Evolutionary conservation across 441 rosid genomes (phyloP).

Genomic region (Codiaeum variegatum): DNA sequence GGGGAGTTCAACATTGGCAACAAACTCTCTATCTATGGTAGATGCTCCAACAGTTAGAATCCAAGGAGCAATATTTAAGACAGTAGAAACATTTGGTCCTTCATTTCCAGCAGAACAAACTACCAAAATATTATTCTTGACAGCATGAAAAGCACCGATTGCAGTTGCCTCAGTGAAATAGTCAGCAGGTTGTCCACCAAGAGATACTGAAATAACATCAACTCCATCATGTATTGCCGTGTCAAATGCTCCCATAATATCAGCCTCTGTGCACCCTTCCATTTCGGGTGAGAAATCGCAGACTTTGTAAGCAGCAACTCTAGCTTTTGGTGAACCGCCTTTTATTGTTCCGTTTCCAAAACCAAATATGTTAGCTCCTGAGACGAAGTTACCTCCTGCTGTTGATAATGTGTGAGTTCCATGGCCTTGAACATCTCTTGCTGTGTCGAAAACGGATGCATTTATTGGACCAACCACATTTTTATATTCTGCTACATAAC

Average conservation of each 20-base stretch:
- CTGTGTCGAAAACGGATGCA: too few relatives aligned
- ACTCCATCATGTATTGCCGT: slow-evolving; percentile 62
- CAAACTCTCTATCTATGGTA: slow-evolving; percentile 47
- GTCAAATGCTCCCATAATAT: slow-evolving; percentile 50
- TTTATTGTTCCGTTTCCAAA: slow-evolving; percentile 55
- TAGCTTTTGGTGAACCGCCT: slow-evolving; percentile 70
- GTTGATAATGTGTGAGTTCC: slow-evolving; percentile 79
- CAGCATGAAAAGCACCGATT: slow-evolving; percentile 59
- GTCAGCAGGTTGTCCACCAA: slow-evolving; percentile 37
- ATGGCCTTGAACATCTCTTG: slow-evolving; percentile 60
- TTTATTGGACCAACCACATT: too few relatives aligned
- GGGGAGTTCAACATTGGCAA: slow-evolving; percentile 34
- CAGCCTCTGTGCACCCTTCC: slow-evolving; percentile 42
- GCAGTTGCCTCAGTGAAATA: slow-evolving; percentile 40
- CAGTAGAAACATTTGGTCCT: slow-evolving; percentile 37
- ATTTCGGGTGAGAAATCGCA: slow-evolving; percentile 36
- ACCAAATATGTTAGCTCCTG: slow-evolving; percentile 49
- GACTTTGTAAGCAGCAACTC: slow-evolving; percentile 78
- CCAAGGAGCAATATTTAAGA: slow-evolving; percentile 52
- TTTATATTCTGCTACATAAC: too few relatives aligned
- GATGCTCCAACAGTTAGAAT: slow-evolving; percentile 53
- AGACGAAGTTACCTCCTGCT: slow-evolving; percentile 52
- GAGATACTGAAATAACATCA: slow-evolving; percentile 62
- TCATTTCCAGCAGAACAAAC: slow-evolving; percentile 54
- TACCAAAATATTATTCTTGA: slow-evolving; percentile 39